Percentiles rank a stretch among this genome's conserved stretches.
Evolutionary conservation across 169 alveolate genomes (phyloP).

Genomic region (Plasmodium vivax): DNA sequence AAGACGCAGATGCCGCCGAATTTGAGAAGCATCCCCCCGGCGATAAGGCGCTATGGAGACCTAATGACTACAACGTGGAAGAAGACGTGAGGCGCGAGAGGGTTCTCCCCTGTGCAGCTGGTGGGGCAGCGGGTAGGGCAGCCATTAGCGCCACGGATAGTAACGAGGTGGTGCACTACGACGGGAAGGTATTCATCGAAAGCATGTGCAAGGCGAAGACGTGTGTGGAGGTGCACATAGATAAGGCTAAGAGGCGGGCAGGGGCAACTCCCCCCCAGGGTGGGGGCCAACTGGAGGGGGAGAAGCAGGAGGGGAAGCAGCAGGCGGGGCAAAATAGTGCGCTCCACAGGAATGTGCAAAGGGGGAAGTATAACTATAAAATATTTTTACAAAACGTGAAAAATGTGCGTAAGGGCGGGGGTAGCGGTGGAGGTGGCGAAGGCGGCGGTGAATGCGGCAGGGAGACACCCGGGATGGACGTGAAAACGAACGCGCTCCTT

Average conservation of each 20-base stretch:
- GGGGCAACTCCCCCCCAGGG: background rate
- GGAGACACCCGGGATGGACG: background rate
- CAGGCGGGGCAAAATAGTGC: background rate
- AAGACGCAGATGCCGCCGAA: background rate
- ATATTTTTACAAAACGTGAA: slow-evolving; percentile 45
- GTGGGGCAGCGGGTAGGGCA: too few relatives aligned
- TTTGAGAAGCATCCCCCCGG: background rate
- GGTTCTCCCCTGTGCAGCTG: background rate
- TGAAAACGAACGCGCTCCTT: slow-evolving; percentile 18
- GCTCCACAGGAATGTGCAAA: slow-evolving; percentile 39
- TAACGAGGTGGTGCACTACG: slow-evolving; percentile 17
- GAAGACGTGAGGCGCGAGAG: background rate
- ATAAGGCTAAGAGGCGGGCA: slow-evolving; percentile 24
- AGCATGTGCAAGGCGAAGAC: slow-evolving; percentile 36
- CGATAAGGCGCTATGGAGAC: background rate
- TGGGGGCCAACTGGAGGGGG: background rate
- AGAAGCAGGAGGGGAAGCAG: background rate
- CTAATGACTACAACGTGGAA: background rate
- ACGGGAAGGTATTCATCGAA: slow-evolving; percentile 30
- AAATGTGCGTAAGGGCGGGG: background rate
- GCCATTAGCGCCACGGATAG: background rate
- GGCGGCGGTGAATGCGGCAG: background rate
- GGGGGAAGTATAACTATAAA: slow-evolving; percentile 37
- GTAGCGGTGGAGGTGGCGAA: too few relatives aligned
- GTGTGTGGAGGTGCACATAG: slow-evolving; percentile 15